Evolutionary conservation across 1,139 yeast genomes (phyloP), one percentile per base, ranked within the genome.

Genomic region (Geotrichum macrosporum): DNA sequence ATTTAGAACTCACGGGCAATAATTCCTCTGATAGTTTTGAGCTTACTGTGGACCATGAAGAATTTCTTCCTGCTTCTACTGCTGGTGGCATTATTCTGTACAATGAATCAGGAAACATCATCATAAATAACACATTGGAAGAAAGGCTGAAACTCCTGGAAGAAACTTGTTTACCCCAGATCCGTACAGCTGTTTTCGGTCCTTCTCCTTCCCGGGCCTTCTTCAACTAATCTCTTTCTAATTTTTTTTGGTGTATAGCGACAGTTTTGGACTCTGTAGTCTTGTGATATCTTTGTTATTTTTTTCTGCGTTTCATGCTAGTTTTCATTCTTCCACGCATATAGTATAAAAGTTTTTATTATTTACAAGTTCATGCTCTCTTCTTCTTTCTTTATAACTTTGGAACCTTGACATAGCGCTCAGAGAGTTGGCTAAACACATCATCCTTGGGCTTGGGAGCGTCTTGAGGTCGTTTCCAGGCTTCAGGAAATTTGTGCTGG

Each of bases 91-190:
- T 81, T 45, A 67, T 87, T 46, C 75, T 87, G 44, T 66, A 76
- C 51, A 85, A 84, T 63, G 76, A 76, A 36, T 65, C 77, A 31
- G 95, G 95, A 48, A 87, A 84, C 70, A 89, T 94, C 57, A 89
- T 83, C 59, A 87, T 92, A 50, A 75, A 86, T 70, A 92, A 92
- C 72, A 89, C 98, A 34, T 77, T 94, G 62, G 96, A 87, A 62
- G 96, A 89, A 73, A 85, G 99, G 70, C 78, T 92, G 64, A 77
- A 80, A 61, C 72, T 94, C 55, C 75, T 92, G 62, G 77, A 85
- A 41, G 84, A 84, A 65, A 86, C 81, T 61, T 85, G 96, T 6
- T 77, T 94, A 58, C 99, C 99, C 44, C 94, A 89, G 47, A 82
- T 94, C 57, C 82, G 53, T 18, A 15, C 44, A 6, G 30, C 31